Evolutionary conservation across 1,284 basidiomycete genomes (phyloP), one percentile per base, ranked within the genome.

Genomic region (Neonothopanus nambi): DNA sequence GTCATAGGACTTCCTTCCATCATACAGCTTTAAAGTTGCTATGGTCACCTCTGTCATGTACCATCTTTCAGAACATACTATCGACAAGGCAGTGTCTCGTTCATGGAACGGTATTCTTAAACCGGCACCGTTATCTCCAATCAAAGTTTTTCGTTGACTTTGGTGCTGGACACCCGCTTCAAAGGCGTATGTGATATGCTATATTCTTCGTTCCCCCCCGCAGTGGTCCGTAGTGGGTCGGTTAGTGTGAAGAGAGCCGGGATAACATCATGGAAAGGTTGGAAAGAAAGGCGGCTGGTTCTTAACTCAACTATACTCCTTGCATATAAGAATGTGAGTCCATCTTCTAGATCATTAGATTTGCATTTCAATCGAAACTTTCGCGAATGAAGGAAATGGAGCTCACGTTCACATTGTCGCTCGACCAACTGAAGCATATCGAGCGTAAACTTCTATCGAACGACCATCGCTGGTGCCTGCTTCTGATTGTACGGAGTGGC

Each of bases 231-330:
- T 13, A 51, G 48, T 21, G 54, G 54, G 17, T 20, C 21, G 3
- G 54, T 40, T 11, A 48, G 46, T n/a, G 33, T 55, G 23, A 55
- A 51, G 38, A 55, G 51, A 42, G 43, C 54, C 2, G 48, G 54
- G n/a, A 44, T 55, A 12, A 33, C 48, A 26, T 44, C 48, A 18
- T 51, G 30, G 48, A 51, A 51, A 35, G 48, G 48, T 36, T 61
- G 60, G 58, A 51, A 55, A 51, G 45, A 59, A 21, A 54, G 53
- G 41, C 61, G 58, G 58, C 28, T 63, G 37, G 57, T 63, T 30
- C 50, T 63, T 23, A 59, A 52, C 24, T 46, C 61, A 11, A 55
- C 42, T 17, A 56, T 36, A 36, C 48, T 63, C 1, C 52, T 50
- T 5, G 55, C 57, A 13, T 59, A 59, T 51, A 58, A 58, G 49